Base-by-base conservation (phyloP, 2,329 filamentous ascomycete genomes). In the Monosporascus sp. region DNA sequence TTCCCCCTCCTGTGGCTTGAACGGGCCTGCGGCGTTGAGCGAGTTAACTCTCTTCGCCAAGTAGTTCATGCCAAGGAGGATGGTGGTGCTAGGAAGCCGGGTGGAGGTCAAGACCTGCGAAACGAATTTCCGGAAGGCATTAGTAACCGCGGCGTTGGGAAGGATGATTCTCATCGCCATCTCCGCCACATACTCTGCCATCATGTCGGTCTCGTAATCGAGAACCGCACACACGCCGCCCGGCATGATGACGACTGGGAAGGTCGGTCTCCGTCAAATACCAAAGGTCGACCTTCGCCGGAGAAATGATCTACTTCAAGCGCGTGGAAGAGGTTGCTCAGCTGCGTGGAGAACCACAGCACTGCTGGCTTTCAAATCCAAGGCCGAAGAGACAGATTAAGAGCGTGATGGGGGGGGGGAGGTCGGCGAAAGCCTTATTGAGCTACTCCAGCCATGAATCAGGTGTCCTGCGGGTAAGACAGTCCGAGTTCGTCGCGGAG, bases 131-230 rank as follows among this genome's bases (percentile, higher is more conserved):
- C 89, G 87, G 72, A 95, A 96, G 24, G 89, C 83, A 24, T 84
- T 78, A 17, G 87, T 85, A 62, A 89, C 76, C 18, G 70, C 61
- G 6, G 72, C 73, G 36, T 77, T 74, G 8, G 80, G 79, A 54
- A 77, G 76, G 43, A 83, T 77, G 36, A 85, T 72, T 45, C 81
- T 77, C 24, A 77, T 81, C 56, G 91, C 85, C 85, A 93, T 95
- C 69, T 96, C 89, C 58, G 90, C 87, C 68, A 96, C 91, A 72
- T 96, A 97, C 70, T 96, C 90, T 58, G 90, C 88, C 92, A 96
- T 97, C 71, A 88, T 79, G 69, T 96, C 90, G 84, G 96, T 93
- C 73, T 96, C 91, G 71, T 97, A 97, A 77, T 96, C 92, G 73
- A 97, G 83, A 74, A 95, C 89, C 66, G 90, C 90, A 64, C 92